phyloP scores from a whole-genome alignment of 2,329 filamentous ascomycete genomes.

The Cladorrhinum sp. region DNA sequence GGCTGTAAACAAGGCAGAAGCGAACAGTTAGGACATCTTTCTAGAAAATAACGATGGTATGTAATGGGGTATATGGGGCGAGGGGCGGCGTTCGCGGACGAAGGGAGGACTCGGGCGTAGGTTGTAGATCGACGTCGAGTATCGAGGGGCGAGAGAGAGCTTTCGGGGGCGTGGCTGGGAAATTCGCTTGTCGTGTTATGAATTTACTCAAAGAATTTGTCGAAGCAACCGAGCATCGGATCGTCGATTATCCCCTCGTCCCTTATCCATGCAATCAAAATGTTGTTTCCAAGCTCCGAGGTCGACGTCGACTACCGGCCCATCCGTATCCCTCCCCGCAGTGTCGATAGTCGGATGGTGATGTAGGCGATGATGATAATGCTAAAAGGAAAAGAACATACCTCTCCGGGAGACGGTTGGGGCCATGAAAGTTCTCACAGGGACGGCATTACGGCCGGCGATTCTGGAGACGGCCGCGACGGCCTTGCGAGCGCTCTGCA shows the following conservation, averaged over 20 bases:
- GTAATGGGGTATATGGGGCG: background rate
- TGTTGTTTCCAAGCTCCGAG: background rate
- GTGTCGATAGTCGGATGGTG: background rate
- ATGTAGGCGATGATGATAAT: background rate
- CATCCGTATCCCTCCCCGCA: background rate
- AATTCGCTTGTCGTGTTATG: background rate
- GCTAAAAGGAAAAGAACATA: constrained; percentile 39
- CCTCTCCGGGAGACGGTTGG: constrained; percentile 60
- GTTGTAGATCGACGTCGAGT: background rate
- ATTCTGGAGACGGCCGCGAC: constrained; percentile 49
- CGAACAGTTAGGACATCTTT: background rate
- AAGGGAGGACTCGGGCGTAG: background rate
- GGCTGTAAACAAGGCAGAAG: constrained; percentile 53
- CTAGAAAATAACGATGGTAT: background rate
- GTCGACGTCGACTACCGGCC: background rate
- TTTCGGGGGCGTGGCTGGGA: background rate
- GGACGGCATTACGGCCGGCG: constrained; percentile 45
- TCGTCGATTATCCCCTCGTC: background rate
- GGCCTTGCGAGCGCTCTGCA: constrained; percentile 49
- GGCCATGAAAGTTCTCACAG: constrained; percentile 56
- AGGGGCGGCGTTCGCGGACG: background rate
- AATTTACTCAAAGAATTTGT: background rate
- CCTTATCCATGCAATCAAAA: background rate
- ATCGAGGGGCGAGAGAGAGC: background rate
- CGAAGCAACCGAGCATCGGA: background rate